Base-by-base conservation (phyloP, 768 basidiomycete species). In the Cytidiella melzeri region DNA sequence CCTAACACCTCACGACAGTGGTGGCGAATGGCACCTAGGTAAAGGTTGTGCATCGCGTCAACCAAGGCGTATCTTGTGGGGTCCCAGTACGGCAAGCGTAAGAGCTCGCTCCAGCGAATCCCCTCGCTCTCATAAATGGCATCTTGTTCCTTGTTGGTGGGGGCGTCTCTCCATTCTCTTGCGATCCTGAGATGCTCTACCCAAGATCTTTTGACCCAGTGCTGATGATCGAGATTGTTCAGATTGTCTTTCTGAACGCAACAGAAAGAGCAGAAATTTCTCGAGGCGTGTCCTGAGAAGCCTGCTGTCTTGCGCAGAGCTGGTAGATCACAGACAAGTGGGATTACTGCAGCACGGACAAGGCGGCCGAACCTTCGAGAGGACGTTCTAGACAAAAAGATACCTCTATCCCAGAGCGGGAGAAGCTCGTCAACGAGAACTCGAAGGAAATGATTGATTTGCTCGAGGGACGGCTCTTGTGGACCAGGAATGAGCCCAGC, bases 401-500 rank as follows among this genome's bases (percentile, higher is more conserved):
- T 45, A 5, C 72, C 69, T n/a, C 48, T 24, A 11, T 56, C 2
- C 67, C 69, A 77, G 10, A 69, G 56, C 0, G 43, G 24, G 1
- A 67, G 41, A 0, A 75, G 57, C n/a, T 71, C 63, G 30, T 69
- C 60, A 4, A 75, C 60, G 12, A 75, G 61, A 1, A 66, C 69
- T 0, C 26, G n/a, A 2, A 77, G 55, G 21, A 70, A 56, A 40
- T 72, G 68, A 34, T 75, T 73, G 6, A 73, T 56, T 27, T 67
- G 52, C 0, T 61, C 39, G 0, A 64, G 45, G 1, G 55, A 57
- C 1, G 73, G 72, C 39, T 69, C 63, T 0, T 61, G 53, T 0
- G 73, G 74, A 0, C 73, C 71, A 3, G 72, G 70, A 21, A 74
- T 69, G 47, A 76, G 54, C 0, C 66, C 71, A 1, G 63, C 70